Conservation (phyloP, 352 stramenopile genomes). For the Globisporangium uncinulatum region DNA sequence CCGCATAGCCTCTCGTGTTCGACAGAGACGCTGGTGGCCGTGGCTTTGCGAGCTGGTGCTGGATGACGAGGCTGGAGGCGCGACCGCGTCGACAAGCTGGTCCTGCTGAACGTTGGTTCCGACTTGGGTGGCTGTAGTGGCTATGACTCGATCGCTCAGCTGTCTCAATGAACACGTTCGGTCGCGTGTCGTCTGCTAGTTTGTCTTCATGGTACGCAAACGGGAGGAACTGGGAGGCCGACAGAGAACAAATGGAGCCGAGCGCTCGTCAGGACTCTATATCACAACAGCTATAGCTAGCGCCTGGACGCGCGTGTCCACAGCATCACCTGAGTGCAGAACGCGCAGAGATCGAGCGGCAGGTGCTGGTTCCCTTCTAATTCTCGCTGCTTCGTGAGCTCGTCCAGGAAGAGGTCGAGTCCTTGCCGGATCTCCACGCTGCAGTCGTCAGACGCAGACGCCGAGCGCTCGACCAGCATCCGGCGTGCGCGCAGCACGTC, state of each 20-base stretch:
- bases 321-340: constrained; percentile 29
- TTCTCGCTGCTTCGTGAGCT: constrained; percentile 25
- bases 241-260: too few relatives aligned
- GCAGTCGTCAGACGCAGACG: constrained; percentile 8
- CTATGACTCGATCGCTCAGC: constrained; percentile 1
- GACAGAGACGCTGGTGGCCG: background rate
- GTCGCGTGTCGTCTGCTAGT: constrained; percentile 24
- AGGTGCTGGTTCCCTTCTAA: constrained; percentile 23
- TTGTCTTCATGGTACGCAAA: constrained; percentile 35
- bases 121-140: constrained; percentile 6
- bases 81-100: constrained; percentile 6
- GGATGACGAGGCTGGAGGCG: constrained; percentile 48
- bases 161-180: constrained; percentile 17
- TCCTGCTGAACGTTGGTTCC: constrained; percentile 8
- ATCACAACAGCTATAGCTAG: too few relatives aligned
- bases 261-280: background rate
- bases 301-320: background rate
- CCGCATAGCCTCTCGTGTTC: background rate
- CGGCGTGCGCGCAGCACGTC: constrained; percentile 45
- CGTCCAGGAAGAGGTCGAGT: constrained; percentile 42
- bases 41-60: constrained; percentile 35
- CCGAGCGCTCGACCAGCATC: constrained; percentile 45
- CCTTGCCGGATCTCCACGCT: constrained; percentile 21
- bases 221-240: constrained; percentile 32
- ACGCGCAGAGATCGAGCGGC: constrained; percentile 39